Evolutionary conservation across 768 basidiomycete species (phyloP), one percentile per base, ranked within the genome.

Genomic region (Chalciporus pseudorubinellus): DNA sequence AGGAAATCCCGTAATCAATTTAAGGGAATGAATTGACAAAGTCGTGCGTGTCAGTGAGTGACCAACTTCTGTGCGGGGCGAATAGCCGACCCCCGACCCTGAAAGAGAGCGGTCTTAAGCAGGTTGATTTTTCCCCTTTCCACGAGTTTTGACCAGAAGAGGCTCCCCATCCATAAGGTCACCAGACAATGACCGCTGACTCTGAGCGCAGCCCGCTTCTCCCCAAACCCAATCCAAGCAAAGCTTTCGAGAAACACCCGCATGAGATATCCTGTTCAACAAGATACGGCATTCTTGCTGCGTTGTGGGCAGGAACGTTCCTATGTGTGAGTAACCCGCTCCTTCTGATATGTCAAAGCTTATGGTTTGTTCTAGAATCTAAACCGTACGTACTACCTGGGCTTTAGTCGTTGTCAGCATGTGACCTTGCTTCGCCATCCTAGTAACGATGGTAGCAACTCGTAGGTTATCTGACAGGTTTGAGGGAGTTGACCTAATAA

Each of bases 221-320:
- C 3, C 29, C 34, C 8, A 51, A 39, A 14, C 4, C 20, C 29
- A 40, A 44, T 29, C 21, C 46, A 8, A 44, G 16, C 43, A 39
- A 49, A 45, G 45, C 55, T 18, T 26, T 22, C 22, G n/a, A n/a
- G 7, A 48, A 44, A 20, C 84, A 83, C 3, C 84, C 85, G 6
- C 63, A 80, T 19, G 83, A 85, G 40, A 80, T 89, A n/a, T 75
- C 83, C 3, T 63, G 61, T 19, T 69, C 74, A 1, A 83, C 77
- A 6, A 74, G 84, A 6, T 76, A 80, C 64, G 78, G 81, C 0
- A 89, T 89, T 50, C 64, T 88, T 46, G 80, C 77, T 13, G 85
- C 84, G 13, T 72, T 89, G 46, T 89, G 85, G 85, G 68, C 75
- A 6, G 85, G 81, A 0, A 82, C 79, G 2, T 88, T 89, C 69